Conservation (phyloP, 2,329 filamentous ascomycete species). For the Penicillium sp. region DNA sequence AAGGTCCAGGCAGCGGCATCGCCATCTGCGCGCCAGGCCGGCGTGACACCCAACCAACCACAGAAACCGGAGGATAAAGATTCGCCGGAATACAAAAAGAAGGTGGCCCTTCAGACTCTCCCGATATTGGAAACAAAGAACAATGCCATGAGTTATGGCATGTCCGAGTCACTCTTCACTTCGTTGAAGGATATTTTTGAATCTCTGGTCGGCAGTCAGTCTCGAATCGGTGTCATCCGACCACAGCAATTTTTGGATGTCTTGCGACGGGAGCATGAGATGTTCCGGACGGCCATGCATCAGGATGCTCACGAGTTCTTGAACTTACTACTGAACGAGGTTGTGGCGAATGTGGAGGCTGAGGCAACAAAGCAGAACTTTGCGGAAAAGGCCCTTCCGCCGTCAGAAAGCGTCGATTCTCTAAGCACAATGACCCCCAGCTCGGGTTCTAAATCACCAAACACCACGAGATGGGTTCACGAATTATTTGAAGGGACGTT, state of each 20-base stretch:
- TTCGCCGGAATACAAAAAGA: slow-evolving; percentile 97
- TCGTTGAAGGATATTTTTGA: slow-evolving; percentile 95
- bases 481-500: slow-evolving; percentile 93
- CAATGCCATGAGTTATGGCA: slow-evolving; percentile 76
- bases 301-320: slow-evolving; percentile 98
- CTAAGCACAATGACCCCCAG: slow-evolving; percentile 54
- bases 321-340: slow-evolving; percentile 90
- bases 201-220: slow-evolving; percentile 75
- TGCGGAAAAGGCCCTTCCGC: slow-evolving; percentile 49
- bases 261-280: slow-evolving; percentile 89
- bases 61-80: slow-evolving; percentile 87
- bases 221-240: slow-evolving; percentile 84
- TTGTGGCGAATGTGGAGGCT: slow-evolving; percentile 90
- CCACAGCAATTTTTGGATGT: slow-evolving; percentile 92
- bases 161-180: slow-evolving; percentile 93
- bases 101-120: slow-evolving; percentile 82
- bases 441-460: slow-evolving; percentile 54
- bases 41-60: slow-evolving; percentile 55
- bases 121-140: slow-evolving; percentile 85
- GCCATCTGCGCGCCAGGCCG: slow-evolving; percentile 44
- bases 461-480: slow-evolving; percentile 86
- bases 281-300: slow-evolving; percentile 96
- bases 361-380: slow-evolving; percentile 56
- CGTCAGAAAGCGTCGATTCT: slow-evolving; percentile 46
- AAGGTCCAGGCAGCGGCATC: slow-evolving; percentile 35